A percentile compares a stretch with the other conserved stretches of the same genome.
Conservation (phyloP, 208 protist genomes). For the Leishmania lainsoni region DNA sequence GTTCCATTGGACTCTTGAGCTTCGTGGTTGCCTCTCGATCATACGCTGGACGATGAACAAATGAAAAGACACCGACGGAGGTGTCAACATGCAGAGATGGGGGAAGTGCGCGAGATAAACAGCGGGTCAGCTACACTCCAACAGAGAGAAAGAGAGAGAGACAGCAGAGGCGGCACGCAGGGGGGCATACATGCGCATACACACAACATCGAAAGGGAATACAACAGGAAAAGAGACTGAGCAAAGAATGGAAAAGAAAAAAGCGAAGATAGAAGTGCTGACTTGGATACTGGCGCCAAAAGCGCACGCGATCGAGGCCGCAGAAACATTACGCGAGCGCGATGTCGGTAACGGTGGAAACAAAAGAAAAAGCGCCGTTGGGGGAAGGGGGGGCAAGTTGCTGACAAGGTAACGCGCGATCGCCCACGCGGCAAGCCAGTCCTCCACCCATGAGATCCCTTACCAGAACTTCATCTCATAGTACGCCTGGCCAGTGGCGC, state of each 20-base stretch:
- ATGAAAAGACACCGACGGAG: neutral
- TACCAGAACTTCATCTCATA: conserved; percentile 89
- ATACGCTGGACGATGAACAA: neutral
- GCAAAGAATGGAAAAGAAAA: neutral
- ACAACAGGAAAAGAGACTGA: neutral
- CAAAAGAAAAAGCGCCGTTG: neutral
- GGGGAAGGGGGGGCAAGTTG: neutral
- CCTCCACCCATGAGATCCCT: neutral
- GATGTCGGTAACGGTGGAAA: neutral
- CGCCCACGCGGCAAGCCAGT: neutral
- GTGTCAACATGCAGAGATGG: neutral
- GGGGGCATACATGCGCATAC: neutral
- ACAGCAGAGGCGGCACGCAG: neutral
- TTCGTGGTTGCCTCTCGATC: neutral
- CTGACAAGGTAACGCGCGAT: neutral
- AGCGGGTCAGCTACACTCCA: neutral
- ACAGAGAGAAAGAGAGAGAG: neutral
- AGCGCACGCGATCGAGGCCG: neutral
- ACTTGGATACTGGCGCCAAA: neutral
- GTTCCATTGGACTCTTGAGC: neutral
- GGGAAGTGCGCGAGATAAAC: neutral
- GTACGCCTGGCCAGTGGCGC: conserved; percentile 84
- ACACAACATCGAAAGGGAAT: neutral
- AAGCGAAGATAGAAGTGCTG: neutral
- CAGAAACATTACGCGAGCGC: neutral